Conservation (phyloP, 805 yeast genomes). For the Priceomyces medius region DNA sequence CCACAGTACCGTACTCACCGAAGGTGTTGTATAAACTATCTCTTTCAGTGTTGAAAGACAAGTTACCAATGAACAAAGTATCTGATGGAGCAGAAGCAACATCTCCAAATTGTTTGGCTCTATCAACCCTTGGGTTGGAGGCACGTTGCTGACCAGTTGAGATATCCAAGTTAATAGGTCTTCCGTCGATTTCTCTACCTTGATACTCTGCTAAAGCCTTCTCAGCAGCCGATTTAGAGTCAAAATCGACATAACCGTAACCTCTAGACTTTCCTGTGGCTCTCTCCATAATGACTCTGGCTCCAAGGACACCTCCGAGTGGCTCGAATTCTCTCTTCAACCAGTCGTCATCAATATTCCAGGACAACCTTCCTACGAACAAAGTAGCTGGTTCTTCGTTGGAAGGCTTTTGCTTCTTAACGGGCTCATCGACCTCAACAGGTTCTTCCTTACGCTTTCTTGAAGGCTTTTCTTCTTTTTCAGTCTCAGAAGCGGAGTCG, state of each 20-base stretch:
- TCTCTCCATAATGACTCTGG: conserved; percentile 93
- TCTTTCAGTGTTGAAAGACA: conserved; percentile 86
- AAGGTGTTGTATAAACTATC: conserved; percentile 74
- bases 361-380: conserved; percentile 95
- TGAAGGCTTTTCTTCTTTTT: conserved; percentile 15
- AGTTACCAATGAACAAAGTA: conserved; percentile 93
- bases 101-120: conserved; percentile 91
- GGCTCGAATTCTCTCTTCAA: conserved; percentile 81
- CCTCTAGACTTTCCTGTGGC: conserved; percentile 93
- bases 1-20: conserved; percentile 74
- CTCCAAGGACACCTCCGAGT: conserved; percentile 76
- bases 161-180: conserved; percentile 91
- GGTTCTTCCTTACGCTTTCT: conserved; percentile 38
- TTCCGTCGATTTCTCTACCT: conserved; percentile 95
- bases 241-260: conserved; percentile 96
- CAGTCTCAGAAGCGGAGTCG: conserved; percentile 13
- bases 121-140: conserved; percentile 57
- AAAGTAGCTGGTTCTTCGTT: conserved; percentile 77
- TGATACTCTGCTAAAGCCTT: conserved; percentile 82
- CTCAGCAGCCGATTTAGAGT: conserved; percentile 71
- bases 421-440: conserved; percentile 31
- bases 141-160: conserved; percentile 79
- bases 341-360: conserved; percentile 97
- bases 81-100: conserved; percentile 89
- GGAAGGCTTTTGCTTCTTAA: conserved; percentile 55